These are phyloP conservation scores for Liriodendron chinense DNA, from an alignment of 164 flowering plant genomes.

Conservation along the genomic window DNA sequence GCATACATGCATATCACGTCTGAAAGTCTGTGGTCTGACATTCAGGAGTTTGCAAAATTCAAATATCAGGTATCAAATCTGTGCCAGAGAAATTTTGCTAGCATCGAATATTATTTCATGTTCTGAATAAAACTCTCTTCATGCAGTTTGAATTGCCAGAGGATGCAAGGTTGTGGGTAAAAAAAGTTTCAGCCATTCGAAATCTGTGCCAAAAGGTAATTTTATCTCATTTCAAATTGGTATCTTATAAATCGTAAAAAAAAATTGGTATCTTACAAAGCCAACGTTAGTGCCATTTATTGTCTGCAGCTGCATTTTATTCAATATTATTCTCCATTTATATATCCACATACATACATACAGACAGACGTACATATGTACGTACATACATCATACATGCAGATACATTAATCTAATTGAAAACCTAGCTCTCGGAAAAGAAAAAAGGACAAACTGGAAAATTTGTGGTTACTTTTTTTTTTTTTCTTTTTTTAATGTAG, in stretches of 20 bases:
- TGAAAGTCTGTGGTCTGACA: slow-evolving; percentile 78
- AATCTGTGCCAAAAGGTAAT: slow-evolving; percentile 92
- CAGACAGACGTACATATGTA: too few relatives aligned
- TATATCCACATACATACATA: not conserved
- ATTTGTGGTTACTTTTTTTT: too few relatives aligned
- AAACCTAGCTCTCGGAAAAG: not conserved
- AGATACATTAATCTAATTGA: too few relatives aligned
- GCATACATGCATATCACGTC: slow-evolving; percentile 51
- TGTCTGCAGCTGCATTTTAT: not conserved
- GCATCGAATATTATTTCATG: not conserved
- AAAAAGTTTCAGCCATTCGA: slow-evolving; percentile 78
- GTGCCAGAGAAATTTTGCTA: not conserved
- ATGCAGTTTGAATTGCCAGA: slow-evolving; percentile 83
- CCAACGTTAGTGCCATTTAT: not conserved
- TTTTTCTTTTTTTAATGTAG: too few relatives aligned
- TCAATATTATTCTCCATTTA: not conserved
- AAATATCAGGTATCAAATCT: slow-evolving; percentile 76
- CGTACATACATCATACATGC: too few relatives aligned
- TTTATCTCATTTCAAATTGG: not conserved
- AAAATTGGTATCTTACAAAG: not conserved
- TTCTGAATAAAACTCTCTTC: slow-evolving; percentile 7
- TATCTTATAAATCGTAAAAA: not conserved
- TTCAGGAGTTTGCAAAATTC: slow-evolving; percentile 69
- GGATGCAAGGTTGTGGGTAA: slow-evolving; percentile 60
- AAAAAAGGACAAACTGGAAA: not conserved